Evolutionary conservation across 106 monocot genomes (phyloP).

Genomic region (Ottelia alismoides): DNA sequence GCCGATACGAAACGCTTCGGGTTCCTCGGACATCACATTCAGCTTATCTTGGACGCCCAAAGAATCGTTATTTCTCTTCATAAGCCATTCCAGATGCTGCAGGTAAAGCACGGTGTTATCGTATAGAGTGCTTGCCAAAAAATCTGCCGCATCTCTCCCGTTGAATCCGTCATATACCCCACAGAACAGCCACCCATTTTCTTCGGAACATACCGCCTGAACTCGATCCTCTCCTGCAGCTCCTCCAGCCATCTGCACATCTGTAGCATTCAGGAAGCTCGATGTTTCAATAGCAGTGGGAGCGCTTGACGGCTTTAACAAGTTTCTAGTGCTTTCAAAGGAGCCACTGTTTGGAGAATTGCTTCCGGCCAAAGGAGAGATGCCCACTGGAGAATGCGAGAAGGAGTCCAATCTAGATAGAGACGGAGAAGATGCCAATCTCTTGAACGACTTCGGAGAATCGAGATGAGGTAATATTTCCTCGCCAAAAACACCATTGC

Average conservation of each 20-base stretch:
- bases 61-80: conserved; percentile 20
- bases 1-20: conserved; percentile 29
- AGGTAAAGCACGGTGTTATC: conserved; percentile 47
- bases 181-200: conserved; percentile 80
- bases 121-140: conserved; percentile 62
- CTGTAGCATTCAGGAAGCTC: conserved; percentile 55
- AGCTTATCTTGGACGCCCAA: not conserved
- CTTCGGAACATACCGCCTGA: conserved; percentile 84
- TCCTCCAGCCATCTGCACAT: conserved; percentile 76
- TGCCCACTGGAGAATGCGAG: conserved; percentile 31
- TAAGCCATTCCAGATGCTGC: conserved; percentile 28
- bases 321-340: conserved; percentile 11
- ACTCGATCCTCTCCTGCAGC: conserved; percentile 93
- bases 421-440: conserved; percentile 50
- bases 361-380: conserved; percentile 22
- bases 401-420: conserved; percentile 34
- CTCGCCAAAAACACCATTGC: conserved; percentile 49
- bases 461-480: conserved; percentile 71
- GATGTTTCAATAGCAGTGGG: conserved; percentile 34
- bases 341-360: conserved; percentile 24
- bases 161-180: conserved; percentile 94
- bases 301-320: conserved; percentile 25
- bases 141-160: conserved; percentile 87
- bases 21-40: not conserved
- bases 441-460: conserved; percentile 73